These are phyloP conservation scores for Pythium angustatum DNA, from an alignment of 352 stramenopile species.

Conservation along the genomic window DNA sequence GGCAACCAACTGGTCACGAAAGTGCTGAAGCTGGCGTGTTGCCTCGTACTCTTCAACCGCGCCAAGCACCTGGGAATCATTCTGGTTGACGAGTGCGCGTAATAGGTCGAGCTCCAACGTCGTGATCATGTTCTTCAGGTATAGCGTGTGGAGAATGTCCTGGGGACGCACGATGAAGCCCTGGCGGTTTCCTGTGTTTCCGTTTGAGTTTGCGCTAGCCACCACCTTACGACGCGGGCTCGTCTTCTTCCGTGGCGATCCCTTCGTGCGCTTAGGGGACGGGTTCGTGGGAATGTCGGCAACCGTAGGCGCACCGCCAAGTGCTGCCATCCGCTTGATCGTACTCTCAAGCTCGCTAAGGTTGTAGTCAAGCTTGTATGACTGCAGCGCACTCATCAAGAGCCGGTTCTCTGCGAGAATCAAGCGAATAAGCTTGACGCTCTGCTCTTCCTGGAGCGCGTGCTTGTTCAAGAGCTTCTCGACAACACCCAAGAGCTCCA, in stretches of 20 bases:
- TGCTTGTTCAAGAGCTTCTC: slow-evolving; percentile 65
- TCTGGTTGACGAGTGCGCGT: slow-evolving; percentile 55
- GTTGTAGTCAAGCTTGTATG: slow-evolving; percentile 48
- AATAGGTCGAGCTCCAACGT: slow-evolving; percentile 61
- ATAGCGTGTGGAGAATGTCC: slow-evolving; percentile 46
- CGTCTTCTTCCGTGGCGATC: slow-evolving; percentile 10
- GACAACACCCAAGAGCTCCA: slow-evolving; percentile 52
- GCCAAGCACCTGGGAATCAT: slow-evolving; percentile 51
- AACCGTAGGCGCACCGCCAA: slow-evolving; percentile 26
- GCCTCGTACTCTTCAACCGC: slow-evolving; percentile 46
- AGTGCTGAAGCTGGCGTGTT: slow-evolving; percentile 26
- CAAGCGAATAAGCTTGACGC: slow-evolving; percentile 44
- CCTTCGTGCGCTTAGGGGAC: slow-evolving; percentile 11
- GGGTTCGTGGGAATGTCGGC: slow-evolving; percentile 14
- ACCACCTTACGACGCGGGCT: slow-evolving; percentile 11
- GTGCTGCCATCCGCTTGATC: slow-evolving; percentile 47
- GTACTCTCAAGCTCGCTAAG: slow-evolving; percentile 53
- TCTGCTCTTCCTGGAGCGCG: slow-evolving; percentile 56
- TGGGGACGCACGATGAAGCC: slow-evolving; percentile 30
- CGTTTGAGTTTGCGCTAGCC: neutral
- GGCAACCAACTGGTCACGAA: slow-evolving; percentile 52
- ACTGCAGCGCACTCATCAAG: slow-evolving; percentile 55
- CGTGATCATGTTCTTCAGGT: slow-evolving; percentile 65
- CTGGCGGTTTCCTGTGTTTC: slow-evolving; percentile 1
- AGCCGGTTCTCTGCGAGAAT: slow-evolving; percentile 52